Percentiles rank a stretch among this genome's conserved stretches.
Conservation (phyloP, 768 basidiomycete genomes). For the Tricholoma saponaceum region DNA sequence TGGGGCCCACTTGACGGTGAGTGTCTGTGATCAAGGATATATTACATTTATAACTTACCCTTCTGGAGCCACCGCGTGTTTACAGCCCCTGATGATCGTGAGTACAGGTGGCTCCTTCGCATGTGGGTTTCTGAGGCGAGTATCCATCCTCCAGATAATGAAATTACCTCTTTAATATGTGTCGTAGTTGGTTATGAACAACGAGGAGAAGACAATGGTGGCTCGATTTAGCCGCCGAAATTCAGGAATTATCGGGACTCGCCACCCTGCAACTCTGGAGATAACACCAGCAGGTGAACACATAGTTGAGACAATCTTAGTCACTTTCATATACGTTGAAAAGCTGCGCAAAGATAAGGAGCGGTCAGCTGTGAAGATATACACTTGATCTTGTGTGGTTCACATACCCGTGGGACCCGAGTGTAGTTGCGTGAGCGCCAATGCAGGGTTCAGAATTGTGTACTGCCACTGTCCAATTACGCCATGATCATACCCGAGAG, state of each 20-base stretch:
- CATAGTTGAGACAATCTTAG: conserved; percentile 22
- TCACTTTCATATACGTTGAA: conserved; percentile 28
- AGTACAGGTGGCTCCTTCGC: conserved; percentile 18
- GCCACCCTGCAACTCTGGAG: conserved; percentile 14
- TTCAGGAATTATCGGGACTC: background rate
- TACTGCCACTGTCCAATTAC: too few relatives aligned
- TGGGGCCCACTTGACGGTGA: conserved; percentile 10
- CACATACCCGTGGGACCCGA: too few relatives aligned
- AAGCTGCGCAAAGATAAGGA: conserved; percentile 22
- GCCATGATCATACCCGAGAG: too few relatives aligned
- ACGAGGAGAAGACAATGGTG: conserved; percentile 6
- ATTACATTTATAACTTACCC: background rate
- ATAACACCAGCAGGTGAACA: conserved; percentile 17
- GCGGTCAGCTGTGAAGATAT: background rate
- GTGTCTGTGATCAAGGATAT: background rate
- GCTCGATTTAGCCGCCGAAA: conserved; percentile 12
- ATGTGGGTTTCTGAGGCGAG: conserved; percentile 5
- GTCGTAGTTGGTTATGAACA: background rate
- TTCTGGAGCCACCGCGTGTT: conserved; percentile 16
- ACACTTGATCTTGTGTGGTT: too few relatives aligned
- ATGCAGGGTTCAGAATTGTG: too few relatives aligned
- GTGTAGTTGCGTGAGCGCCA: too few relatives aligned
- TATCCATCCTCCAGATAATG: background rate
- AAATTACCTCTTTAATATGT: too few relatives aligned
- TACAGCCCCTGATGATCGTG: conserved; percentile 16